Percentiles rank a stretch among this genome's conserved stretches.
phyloP scores from a whole-genome alignment of 2,329 filamentous ascomycete species.

The Talaromyces sp. region DNA sequence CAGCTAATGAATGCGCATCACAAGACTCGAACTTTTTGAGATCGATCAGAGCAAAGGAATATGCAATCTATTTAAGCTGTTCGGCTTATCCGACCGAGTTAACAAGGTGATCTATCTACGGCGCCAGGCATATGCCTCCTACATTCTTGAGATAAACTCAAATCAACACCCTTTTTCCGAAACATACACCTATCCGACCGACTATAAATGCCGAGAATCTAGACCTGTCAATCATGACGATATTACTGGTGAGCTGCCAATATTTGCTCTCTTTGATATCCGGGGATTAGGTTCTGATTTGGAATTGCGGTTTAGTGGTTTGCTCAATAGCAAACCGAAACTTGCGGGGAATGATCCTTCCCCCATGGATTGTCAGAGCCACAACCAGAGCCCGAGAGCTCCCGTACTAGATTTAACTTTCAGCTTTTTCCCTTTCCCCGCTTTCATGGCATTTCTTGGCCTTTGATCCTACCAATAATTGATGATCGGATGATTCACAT shows the following conservation, averaged over 20 bases:
- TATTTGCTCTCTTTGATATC: neutral
- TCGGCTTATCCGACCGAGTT: neutral
- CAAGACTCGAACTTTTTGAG: neutral
- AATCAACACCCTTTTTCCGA: neutral
- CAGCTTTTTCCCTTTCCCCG: neutral
- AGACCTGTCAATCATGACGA: neutral
- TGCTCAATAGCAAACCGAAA: neutral
- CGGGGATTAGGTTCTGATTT: neutral
- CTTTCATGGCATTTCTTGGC: neutral
- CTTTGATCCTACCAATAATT: neutral
- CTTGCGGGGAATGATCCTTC: neutral
- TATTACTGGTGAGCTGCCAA: neutral
- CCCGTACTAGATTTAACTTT: neutral
- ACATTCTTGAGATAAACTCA: neutral
- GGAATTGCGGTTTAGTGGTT: neutral
- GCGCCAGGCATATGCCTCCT: neutral
- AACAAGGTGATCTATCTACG: neutral
- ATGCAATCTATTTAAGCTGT: neutral
- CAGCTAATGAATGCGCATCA: neutral
- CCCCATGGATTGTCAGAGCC: neutral
- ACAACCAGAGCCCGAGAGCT: neutral
- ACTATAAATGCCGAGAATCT: neutral
- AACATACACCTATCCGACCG: neutral
- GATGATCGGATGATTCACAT: neutral
- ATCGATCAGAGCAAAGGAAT: neutral